Evolutionary conservation across 2,329 filamentous ascomycete species (phyloP).

Genomic region (Fusarium sp.): DNA sequence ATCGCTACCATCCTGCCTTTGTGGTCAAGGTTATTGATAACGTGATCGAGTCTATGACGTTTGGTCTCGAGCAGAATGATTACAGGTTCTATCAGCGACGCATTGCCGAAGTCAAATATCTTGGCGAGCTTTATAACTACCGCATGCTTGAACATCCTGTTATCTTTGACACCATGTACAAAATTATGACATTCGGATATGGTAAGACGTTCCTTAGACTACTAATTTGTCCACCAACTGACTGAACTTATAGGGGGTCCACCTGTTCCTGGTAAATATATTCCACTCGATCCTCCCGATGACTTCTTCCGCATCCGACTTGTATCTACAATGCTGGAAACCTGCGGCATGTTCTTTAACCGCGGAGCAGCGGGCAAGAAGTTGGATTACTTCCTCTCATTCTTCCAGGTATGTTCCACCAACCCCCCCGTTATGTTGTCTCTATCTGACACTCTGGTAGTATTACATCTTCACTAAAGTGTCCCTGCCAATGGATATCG

Average conservation of each 20-base stretch:
- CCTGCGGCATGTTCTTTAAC: conserved; percentile 95
- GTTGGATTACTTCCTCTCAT: conserved; percentile 94
- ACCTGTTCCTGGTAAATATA: conserved; percentile 79
- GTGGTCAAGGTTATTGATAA: conserved; percentile 92
- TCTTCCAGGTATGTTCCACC: conserved; percentile 75
- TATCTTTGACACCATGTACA: conserved; percentile 94
- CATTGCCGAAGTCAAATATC: conserved; percentile 93
- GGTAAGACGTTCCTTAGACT: conserved; percentile 51
- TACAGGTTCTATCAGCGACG: conserved; percentile 97
- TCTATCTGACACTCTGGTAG: conserved; percentile 49
- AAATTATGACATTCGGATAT: conserved; percentile 92
- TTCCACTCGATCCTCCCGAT: conserved; percentile 84
- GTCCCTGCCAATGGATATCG: conserved; percentile 91
- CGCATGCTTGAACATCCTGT: conserved; percentile 95
- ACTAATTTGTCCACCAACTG: not conserved
- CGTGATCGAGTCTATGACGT: conserved; percentile 83
- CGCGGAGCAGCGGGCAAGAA: conserved; percentile 95
- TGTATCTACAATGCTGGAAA: conserved; percentile 88
- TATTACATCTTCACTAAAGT: conserved; percentile 96
- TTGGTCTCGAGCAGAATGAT: conserved; percentile 93
- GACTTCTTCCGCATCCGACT: conserved; percentile 96
- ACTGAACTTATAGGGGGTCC: conserved; percentile 67
- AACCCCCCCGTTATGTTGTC: not conserved
- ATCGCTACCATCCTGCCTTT: conserved; percentile 91
- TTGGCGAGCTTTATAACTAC: conserved; percentile 97